Evolutionary conservation across 2,329 filamentous ascomycete species (phyloP), one percentile per base, ranked within the genome.

Genomic region (Fusarium sp.): DNA sequence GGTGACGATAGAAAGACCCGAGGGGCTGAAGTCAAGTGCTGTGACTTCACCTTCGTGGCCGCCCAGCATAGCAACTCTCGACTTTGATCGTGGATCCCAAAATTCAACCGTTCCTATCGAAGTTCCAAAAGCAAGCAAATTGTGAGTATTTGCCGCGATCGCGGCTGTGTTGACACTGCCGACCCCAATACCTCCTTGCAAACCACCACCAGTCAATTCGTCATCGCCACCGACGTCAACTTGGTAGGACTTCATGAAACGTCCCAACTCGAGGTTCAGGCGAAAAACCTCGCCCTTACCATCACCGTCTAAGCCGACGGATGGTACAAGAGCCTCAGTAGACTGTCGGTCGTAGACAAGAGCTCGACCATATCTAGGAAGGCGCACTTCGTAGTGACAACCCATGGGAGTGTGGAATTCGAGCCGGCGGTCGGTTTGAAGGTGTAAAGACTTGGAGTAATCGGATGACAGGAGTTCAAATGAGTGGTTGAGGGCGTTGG

Each of bases 61-160:
- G 14, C 90, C 85, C 3, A 99, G 83, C 19, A 95, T 86, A 17
- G 93, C 94, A 13, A 95, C 91, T 58, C 93, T 86, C 55, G 90
- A 91, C 75, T 93, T 91, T 30, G 92, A 94, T 62, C 96, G 87
- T 1, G 94, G 87, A 76, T 99, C 96, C 93, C 94, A 99, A 75
- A 98, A 95, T 77, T 99, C 96, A 26, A 98, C 93, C 1, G 95
- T 97, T n/a, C 96, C 95, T 57, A 96, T 83, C 4, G 93, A 94
- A 2, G 96, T 99, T 52, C 96, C 96, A 74, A 99, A 99, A 1
- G 95, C 94, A 33, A 94, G 85, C 6, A 99, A 84, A 57, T 96
- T 96, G 78, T 99, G 96, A 47, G 92, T 94, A 40, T 90, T 87
- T 76, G 97, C 93, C 5, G 96, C 96, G 62, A 97, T 88, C 5